phyloP scores from a whole-genome alignment of 2,329 filamentous ascomycete genomes.

The Epichloe typhina region DNA sequence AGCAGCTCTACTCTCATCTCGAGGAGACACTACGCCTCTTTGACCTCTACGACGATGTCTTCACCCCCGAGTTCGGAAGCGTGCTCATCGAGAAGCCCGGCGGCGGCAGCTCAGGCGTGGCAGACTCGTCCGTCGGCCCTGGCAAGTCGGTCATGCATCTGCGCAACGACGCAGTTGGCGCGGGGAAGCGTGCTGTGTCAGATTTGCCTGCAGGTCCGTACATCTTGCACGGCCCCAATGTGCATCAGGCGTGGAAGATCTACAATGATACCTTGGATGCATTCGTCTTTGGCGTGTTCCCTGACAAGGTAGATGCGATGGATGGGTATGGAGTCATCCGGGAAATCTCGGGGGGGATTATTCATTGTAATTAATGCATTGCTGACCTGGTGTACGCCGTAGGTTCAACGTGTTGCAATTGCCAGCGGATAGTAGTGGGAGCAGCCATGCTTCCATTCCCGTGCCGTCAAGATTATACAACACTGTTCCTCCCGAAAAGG shows the following conservation, averaged over 20 bases:
- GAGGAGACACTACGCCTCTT: slow-evolving; percentile 21
- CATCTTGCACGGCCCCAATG: slow-evolving; percentile 26
- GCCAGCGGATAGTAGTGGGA: neutral
- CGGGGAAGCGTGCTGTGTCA: slow-evolving; percentile 7
- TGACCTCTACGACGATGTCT: slow-evolving; percentile 25
- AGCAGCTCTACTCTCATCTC: slow-evolving; percentile 24
- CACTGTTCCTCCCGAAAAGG: slow-evolving; percentile 13
- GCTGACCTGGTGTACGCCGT: neutral
- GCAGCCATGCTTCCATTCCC: slow-evolving; percentile 16
- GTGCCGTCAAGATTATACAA: slow-evolving; percentile 27
- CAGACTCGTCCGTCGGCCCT: neutral
- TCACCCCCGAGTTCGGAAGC: slow-evolving; percentile 23
- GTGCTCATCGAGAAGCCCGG: slow-evolving; percentile 26
- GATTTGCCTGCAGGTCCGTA: slow-evolving; percentile 27
- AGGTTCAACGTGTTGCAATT: slow-evolving; percentile 4
- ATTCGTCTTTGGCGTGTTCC: slow-evolving; percentile 24
- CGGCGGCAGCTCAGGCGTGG: slow-evolving; percentile 8
- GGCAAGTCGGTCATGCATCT: slow-evolving; percentile 2
- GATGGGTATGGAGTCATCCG: neutral
- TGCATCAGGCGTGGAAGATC: slow-evolving; percentile 28
- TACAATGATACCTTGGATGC: slow-evolving; percentile 25
- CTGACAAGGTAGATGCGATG: slow-evolving; percentile 13
- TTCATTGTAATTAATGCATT: neutral
- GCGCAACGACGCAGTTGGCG: slow-evolving; percentile 11
- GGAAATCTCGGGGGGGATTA: neutral